Conservation (phyloP, 2,329 filamentous ascomycete species). For the Aspergillus unguis region DNA sequence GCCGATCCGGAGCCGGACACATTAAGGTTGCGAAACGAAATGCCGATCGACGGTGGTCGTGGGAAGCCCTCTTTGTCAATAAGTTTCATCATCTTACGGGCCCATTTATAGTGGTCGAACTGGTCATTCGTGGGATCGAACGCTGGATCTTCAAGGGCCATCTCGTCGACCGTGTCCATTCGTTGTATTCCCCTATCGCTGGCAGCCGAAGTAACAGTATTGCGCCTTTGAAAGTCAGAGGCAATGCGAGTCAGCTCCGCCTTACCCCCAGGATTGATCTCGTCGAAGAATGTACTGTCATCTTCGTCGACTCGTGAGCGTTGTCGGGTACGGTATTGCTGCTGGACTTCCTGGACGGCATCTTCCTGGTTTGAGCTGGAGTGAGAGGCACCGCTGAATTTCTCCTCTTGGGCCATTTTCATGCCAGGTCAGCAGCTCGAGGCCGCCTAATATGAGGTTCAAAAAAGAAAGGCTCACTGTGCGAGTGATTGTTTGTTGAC, state of each 20-base stretch:
- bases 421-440: neutral
- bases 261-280: conserved; percentile 25
- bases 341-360: conserved; percentile 8
- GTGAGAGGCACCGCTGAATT: conserved; percentile 7
- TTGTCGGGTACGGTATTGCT: conserved; percentile 16
- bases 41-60: conserved; percentile 52
- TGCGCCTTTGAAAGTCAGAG: conserved; percentile 28
- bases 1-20: conserved; percentile 66
- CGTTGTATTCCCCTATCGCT: conserved; percentile 23
- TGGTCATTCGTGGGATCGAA: conserved; percentile 52
- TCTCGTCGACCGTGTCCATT: conserved; percentile 35
- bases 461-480: neutral
- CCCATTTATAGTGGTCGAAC: conserved; percentile 56
- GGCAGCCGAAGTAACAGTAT: conserved; percentile 15
- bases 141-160: conserved; percentile 46
- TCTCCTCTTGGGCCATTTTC: conserved; percentile 14
- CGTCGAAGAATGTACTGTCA: conserved; percentile 24
- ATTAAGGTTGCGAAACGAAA: conserved; percentile 63
- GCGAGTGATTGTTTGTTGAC: neutral
- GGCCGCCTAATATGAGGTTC: neutral
- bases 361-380: conserved; percentile 17
- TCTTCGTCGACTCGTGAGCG: conserved; percentile 15
- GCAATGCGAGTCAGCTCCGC: conserved; percentile 28
- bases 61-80: conserved; percentile 56
- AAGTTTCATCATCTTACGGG: conserved; percentile 48